Percentiles rank a stretch among this genome's conserved stretches.
Conservation (phyloP, 2,329 filamentous ascomycete genomes). For the Cucurbitaria berberidis region DNA sequence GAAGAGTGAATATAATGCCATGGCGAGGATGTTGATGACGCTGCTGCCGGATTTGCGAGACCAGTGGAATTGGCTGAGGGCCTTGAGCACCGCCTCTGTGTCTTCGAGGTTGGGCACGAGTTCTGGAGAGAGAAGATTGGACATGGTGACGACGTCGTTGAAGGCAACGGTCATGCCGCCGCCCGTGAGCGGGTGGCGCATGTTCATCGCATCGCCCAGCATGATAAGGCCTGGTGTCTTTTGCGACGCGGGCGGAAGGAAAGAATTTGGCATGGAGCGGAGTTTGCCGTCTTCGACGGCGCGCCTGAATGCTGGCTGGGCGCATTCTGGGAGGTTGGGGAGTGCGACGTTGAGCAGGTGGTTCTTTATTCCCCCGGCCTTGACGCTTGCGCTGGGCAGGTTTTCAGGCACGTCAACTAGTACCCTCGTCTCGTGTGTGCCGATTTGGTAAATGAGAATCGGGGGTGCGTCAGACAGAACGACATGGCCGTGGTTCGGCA, state of each 20-base stretch:
- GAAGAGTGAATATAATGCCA: conserved; percentile 90
- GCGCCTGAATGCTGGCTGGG: conserved; percentile 74
- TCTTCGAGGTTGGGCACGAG: conserved; percentile 73
- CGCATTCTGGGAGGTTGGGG: conserved; percentile 73
- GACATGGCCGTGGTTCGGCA: conserved; percentile 81
- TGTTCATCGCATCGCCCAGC: conserved; percentile 95
- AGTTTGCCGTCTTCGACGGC: conserved; percentile 80
- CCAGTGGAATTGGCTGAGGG: conserved; percentile 84
- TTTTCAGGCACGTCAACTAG: conserved; percentile 86
- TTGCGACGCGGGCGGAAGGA: conserved; percentile 80
- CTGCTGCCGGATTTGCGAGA: conserved; percentile 78
- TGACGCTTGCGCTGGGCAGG: conserved; percentile 72
- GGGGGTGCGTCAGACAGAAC: conserved; percentile 79
- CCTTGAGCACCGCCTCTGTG: conserved; percentile 67
- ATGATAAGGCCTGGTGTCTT: conserved; percentile 75
- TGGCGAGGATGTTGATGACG: conserved; percentile 97
- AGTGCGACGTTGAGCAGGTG: conserved; percentile 83
- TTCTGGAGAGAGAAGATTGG: conserved; percentile 73
- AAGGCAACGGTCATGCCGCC: conserved; percentile 98
- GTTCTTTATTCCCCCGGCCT: conserved; percentile 80
- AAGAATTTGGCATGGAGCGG: conserved; percentile 95
- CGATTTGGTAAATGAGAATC: conserved; percentile 95
- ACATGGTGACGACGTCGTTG: conserved; percentile 84
- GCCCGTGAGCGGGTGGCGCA: conserved; percentile 97
- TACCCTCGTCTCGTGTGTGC: conserved; percentile 88